Evolutionary conservation across 2,329 filamentous ascomycete genomes (phyloP).

Genomic region (Orbilia quercus): DNA sequence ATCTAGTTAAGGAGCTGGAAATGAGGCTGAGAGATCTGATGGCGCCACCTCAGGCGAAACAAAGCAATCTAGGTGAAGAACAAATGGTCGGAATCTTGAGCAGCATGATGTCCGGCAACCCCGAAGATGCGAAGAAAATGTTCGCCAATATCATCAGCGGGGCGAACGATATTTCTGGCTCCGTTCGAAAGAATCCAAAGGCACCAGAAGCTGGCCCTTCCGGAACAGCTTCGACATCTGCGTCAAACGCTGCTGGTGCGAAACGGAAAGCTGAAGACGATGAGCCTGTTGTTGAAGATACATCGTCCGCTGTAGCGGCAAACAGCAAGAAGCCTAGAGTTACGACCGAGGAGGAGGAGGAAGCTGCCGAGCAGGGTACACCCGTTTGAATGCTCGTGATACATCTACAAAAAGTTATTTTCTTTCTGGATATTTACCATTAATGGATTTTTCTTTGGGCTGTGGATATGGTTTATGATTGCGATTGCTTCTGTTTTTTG

Average conservation of each 20-base stretch:
- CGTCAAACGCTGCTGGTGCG: conserved; percentile 35
- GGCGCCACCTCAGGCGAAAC: conserved; percentile 21
- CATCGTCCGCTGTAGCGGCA: neutral
- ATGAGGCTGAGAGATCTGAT: conserved; percentile 70
- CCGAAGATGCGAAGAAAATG: conserved; percentile 71
- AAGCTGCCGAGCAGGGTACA: conserved; percentile 47
- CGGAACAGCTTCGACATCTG: conserved; percentile 30
- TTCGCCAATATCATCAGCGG: conserved; percentile 78
- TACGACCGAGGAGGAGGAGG: conserved; percentile 52
- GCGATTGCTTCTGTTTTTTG: conserved; percentile 23
- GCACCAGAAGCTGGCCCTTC: conserved; percentile 59
- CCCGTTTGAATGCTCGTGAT: conserved; percentile 13
- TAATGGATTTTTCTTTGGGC: conserved; percentile 1
- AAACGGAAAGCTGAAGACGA: conserved; percentile 65
- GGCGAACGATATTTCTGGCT: conserved; percentile 78
- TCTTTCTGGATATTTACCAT: conserved; percentile 14
- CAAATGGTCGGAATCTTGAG: conserved; percentile 73
- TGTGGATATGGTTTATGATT: conserved; percentile 37
- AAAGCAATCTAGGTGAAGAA: conserved; percentile 61
- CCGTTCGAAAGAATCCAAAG: conserved; percentile 74
- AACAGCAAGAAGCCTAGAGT: conserved; percentile 54
- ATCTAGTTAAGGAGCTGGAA: conserved; percentile 82
- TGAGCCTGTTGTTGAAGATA: conserved; percentile 61
- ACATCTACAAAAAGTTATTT: conserved; percentile 2
- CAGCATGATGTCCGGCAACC: conserved; percentile 72